These are phyloP conservation scores for Penstemon eatonii DNA, from an alignment of 257 asterid genomes.

Conservation along the genomic window DNA sequence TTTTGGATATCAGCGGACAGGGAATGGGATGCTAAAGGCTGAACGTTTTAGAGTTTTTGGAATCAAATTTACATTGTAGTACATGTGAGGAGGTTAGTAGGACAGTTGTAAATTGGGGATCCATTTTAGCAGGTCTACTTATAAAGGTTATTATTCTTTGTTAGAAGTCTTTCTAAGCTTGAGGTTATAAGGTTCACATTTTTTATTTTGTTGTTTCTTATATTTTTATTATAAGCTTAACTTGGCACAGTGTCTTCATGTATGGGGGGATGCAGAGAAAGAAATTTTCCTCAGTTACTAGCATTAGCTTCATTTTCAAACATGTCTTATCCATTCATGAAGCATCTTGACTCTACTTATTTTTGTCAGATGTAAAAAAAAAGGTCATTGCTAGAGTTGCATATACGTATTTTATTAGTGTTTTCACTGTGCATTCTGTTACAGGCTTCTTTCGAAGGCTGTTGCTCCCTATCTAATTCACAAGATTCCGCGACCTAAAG, in stretches of 20 bases:
- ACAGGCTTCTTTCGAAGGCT: conserved; percentile 66
- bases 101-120: conserved; percentile 7
- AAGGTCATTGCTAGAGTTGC: not conserved
- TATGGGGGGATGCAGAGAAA: no score
- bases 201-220: no score
- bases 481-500: conserved; percentile 68
- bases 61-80: not conserved
- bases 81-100: conserved; percentile 6
- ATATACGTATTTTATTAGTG: not conserved
- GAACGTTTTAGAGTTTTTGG: conserved; percentile 16
- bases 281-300: not conserved
- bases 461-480: conserved; percentile 57
- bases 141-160: no score
- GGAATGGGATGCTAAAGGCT: not conserved
- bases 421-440: conserved; percentile 18
- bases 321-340: not conserved
- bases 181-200: not conserved
- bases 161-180: not conserved
- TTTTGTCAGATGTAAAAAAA: conserved; percentile 2
- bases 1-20: not conserved
- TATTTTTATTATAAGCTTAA: no score
- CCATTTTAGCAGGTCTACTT: not conserved
- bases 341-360: conserved; percentile 1
- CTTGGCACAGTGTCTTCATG: no score
- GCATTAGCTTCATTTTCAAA: not conserved